Evolutionary conservation across 2,329 filamentous ascomycete species (phyloP), one percentile per base, ranked within the genome.

Genomic region (Colletotrichum tropicale): DNA sequence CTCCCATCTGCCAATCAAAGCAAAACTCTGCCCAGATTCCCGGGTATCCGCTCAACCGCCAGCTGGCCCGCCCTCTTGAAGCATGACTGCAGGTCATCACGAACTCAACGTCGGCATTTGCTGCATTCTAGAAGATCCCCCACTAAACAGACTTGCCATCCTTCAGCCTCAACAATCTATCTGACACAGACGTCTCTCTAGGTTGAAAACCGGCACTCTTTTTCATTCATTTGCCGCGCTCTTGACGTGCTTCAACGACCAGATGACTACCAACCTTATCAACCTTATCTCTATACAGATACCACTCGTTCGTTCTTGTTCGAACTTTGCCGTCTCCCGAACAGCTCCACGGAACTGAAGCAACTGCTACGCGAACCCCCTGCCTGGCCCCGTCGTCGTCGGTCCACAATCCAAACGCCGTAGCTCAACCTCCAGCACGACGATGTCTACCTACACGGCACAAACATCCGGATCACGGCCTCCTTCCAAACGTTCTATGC

Each of bases 371-470:
- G n/a, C 28, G 55, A 61, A 32, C 60, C 67, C 71, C 48, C 43
- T 56, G 48, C 58, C 56, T 55, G 32, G 21, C 36, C 65, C 26
- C 69, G 32, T 32, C 65, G 43, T 52, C 43, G 55, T 61, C 58
- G 62, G 34, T 26, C 30, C 65, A 56, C 48, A 21, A 60, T n/a
- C 60, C 36, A 43, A 55, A 74, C 67, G 16, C 24, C 43, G 10
- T 38, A 32, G 28, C 70, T 67, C 70, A n/a, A 36, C 15, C 24
- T 28, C 26, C 18, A 21, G n/a, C 43, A 56, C 48, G 32, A 61
- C 48, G 52, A 69, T 34, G 68, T 66, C 61, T 55, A 60, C 52
- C 28, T 71, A 58, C 48, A 71, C 71, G 71, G 71, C 71, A 74
- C 48, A 12, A 16, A 8, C 36, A 74, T 12, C 67, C 71, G 60